These are phyloP conservation scores for Pichia norvegensis DNA, from an alignment of 1,139 yeast genomes.

Conservation along the genomic window DNA sequence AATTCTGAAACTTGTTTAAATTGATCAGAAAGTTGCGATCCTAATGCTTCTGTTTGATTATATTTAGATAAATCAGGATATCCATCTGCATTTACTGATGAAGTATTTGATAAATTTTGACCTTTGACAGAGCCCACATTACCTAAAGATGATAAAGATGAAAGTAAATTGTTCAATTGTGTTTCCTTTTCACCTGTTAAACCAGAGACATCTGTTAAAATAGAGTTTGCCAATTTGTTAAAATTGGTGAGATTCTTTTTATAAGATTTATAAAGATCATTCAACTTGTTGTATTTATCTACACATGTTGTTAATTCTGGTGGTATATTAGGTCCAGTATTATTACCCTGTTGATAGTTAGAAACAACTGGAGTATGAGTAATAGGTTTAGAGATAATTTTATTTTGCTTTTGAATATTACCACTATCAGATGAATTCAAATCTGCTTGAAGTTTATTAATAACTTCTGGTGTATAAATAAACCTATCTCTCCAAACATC, in stretches of 20 bases:
- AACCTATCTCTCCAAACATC: slow-evolving; percentile 69
- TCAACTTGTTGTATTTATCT: slow-evolving; percentile 4
- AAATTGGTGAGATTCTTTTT: slow-evolving; percentile 3
- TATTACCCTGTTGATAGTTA: neutral
- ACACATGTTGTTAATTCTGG: slow-evolving; percentile 3
- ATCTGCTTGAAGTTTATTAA: slow-evolving; percentile 15
- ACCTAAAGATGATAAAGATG: slow-evolving; percentile 9
- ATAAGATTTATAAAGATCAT: slow-evolving; percentile 7
- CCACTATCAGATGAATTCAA: neutral
- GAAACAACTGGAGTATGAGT: neutral
- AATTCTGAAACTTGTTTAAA: slow-evolving; percentile 23
- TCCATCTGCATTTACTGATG: neutral
- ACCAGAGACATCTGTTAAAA: neutral
- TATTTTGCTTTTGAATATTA: neutral
- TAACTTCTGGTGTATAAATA: slow-evolving; percentile 36
- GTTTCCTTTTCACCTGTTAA: slow-evolving; percentile 1
- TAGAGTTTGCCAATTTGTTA: slow-evolving; percentile 5
- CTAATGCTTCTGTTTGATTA: slow-evolving; percentile 5
- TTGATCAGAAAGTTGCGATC: slow-evolving; percentile 19
- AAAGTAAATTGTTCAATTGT: slow-evolving; percentile 7
- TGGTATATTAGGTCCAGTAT: slow-evolving; percentile 1
- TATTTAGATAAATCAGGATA: slow-evolving; percentile 1
- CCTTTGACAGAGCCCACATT: neutral
- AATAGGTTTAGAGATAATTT: neutral
- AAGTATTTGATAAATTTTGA: neutral